Conservation (phyloP, 1,284 basidiomycete species). For the Athelia psychrophila region DNA sequence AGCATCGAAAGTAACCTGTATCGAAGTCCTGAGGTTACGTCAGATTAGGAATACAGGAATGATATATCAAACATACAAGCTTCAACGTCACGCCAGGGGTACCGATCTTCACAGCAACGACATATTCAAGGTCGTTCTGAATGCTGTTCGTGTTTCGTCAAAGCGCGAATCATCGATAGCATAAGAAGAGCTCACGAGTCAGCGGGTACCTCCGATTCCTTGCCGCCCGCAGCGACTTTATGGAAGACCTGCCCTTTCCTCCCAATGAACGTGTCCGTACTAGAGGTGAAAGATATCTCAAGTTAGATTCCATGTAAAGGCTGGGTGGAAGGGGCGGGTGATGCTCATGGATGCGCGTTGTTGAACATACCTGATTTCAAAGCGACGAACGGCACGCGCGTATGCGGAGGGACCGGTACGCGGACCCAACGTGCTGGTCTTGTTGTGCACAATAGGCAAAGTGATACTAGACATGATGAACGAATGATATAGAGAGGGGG, state of each 20-base stretch:
- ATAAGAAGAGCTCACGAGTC: background rate
- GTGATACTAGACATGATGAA: background rate
- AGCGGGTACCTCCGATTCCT: background rate
- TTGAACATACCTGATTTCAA: background rate
- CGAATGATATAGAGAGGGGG: background rate
- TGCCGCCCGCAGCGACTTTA: background rate
- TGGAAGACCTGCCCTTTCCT: background rate
- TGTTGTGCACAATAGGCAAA: background rate
- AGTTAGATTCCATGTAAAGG: background rate
- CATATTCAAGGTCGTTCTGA: conserved; percentile 28
- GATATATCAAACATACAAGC: conserved; percentile 15
- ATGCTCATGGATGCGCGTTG: background rate
- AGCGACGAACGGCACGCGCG: background rate
- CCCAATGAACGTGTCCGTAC: background rate
- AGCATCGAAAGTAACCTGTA: background rate
- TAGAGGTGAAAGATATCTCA: background rate
- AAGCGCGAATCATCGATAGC: background rate
- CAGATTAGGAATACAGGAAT: background rate
- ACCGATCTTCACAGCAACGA: conserved; percentile 35
- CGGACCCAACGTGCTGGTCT: background rate
- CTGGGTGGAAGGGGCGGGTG: background rate
- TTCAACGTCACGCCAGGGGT: conserved; percentile 34
- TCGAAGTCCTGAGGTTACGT: background rate
- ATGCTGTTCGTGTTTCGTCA: background rate
- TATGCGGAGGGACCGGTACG: background rate